Evolutionary conservation across 225 moss, liverwort and hornwort genomes (phyloP).

Genomic region (Physcomitrellopsis africana): DNA sequence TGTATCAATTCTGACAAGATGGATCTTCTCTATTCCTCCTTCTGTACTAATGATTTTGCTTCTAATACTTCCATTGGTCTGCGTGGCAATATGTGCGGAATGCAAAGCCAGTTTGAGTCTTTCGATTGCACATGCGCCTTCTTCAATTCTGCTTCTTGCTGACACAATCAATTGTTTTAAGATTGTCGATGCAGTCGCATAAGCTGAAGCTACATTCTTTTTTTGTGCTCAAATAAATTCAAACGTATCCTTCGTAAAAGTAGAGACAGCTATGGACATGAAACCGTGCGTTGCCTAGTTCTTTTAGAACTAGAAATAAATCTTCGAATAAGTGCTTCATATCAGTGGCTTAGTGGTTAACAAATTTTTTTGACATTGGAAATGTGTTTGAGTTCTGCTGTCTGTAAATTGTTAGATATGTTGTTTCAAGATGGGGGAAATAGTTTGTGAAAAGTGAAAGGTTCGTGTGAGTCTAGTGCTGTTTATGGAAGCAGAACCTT

Average conservation of each 20-base stretch:
- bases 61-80: too few relatives aligned
- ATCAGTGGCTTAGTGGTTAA: too few relatives aligned
- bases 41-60: neutral
- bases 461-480: neutral
- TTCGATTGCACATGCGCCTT: neutral
- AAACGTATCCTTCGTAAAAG: slow-evolving; percentile 9
- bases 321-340: too few relatives aligned
- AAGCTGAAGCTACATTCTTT: slow-evolving; percentile 3
- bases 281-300: slow-evolving; percentile 11
- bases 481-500: neutral
- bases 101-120: neutral
- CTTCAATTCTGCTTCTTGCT: neutral
- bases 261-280: neutral
- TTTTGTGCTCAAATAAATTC: slow-evolving; percentile 2
- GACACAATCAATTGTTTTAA: neutral
- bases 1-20: slow-evolving; percentile 95
- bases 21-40: neutral
- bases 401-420: neutral
- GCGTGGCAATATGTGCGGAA: neutral
- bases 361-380: neutral
- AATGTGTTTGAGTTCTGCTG: neutral
- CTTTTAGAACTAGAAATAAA: neutral
- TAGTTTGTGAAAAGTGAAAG: neutral
- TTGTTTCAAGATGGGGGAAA: neutral
- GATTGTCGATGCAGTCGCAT: neutral